Evolutionary conservation across 2,329 filamentous ascomycete species (phyloP), one percentile per base, ranked within the genome.

Genomic region (Neurospora sp.): DNA sequence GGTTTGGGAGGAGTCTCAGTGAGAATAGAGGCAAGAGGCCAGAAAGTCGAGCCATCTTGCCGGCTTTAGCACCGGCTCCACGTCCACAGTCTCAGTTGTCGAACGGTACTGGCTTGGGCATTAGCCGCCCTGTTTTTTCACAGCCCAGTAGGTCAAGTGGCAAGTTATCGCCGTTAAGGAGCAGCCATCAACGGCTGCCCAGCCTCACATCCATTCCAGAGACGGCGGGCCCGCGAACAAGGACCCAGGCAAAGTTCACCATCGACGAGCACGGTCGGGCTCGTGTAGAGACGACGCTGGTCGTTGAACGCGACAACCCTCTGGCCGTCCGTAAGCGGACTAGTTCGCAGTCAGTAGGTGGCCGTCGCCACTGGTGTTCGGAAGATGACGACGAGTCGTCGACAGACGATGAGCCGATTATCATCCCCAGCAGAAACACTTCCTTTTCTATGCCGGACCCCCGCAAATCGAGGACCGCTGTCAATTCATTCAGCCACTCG

Each of bases 211-310:
- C 87, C 1, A 90, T 90, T 38, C 87, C 87, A 0, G 88, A 90
- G 75, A 78, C 80, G 3, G 76, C 80, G 2, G 79, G 80, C 1
- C 79, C 83, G 1, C 80, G 82, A 68, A 82, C 83, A 43, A 82
- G 85, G 52, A 84, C 86, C 0, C 85, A 87, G 58, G 86, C 90
- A 7, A 87, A 85, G 74, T 88, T 90, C 72, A 88, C 84, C 17
- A 89, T 90, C 72, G 88, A 90, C 74, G 82, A 86, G n/a, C 84
- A 84, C 68, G 88, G 88, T 28, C 83, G 87, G 69, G 87, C 87
- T 15, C 82, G 84, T 39, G 85, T 86, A 9, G 85, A 88, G 73
- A 85, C 84, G 0, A 84, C 84, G 1, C 77, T 83, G 0, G 75
- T 83, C 10, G 79, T 80, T 19, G 79, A 81, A 9, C 78, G 80